Evolutionary conservation across 148 eudicot genomes (phyloP), one percentile per base, ranked within the genome.

Genomic region (Persicaria maculosa): DNA sequence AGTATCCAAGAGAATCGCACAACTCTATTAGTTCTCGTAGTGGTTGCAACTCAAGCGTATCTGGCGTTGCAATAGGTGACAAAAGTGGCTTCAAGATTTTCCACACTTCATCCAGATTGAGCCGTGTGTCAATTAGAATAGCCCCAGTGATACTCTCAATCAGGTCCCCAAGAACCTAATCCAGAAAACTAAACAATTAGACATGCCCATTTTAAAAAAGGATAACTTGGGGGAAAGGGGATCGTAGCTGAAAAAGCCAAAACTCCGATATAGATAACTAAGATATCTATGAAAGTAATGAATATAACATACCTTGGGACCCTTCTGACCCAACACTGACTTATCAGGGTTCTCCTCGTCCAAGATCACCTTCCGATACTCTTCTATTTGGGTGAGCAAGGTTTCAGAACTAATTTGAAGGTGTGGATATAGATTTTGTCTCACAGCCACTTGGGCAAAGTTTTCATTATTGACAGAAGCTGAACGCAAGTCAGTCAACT

Each of bases 81-180:
- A 95, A 79, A 11, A 95, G 50, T 22, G 96, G 97, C 65, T 86
- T 73, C 65, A 87, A 85, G 67, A 92, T 81, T 81, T 84, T 86
- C 97, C 99, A 95, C 15, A 95, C 94, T 84, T 90, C 85, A 54
- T 90, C 87, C 20, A 95, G 81, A 79, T 90, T 76, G 43, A 95
- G 92, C 73, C 88, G 90, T 68, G 93, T 76, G 72, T 95, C 98
- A 64, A 95, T 81, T 20, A 95, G 83, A 77, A 95, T 75, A 16
- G 96, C 98, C 80, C 97, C 98, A 6, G 88, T 93, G 74, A 95
- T 90, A 77, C 99, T 92, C 77, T 95, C 99, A 71, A 95, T 86
- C 80, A 95, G 64, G 81, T 95, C 99, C 57, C 96, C 94, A 80
- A 95, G 97, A 70, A 80, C 96, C 93, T 89, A 75, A 22, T 52